Base-by-base conservation (phyloP, 306 rosid species). In the Prunus campanulata region DNA sequence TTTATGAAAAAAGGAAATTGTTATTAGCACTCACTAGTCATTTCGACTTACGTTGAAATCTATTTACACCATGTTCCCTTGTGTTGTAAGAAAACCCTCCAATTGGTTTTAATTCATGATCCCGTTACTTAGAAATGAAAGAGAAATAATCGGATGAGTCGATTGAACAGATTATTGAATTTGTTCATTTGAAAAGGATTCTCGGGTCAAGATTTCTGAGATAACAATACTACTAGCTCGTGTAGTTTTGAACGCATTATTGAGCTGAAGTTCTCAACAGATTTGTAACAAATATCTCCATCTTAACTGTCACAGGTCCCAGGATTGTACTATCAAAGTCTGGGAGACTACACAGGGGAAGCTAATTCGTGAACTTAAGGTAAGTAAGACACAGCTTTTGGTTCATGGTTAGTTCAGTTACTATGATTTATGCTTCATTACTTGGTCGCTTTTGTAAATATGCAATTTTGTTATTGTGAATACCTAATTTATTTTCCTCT, bases 311-410 rank as follows among this genome's bases (percentile, higher is more conserved):
- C 72, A 68, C 85, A 95, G 97, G 74, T 92, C 99, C 29, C 93
- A 91, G 81, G 99, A 92, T 85, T 90, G 97, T 79, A 92, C 93
- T 15, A 90, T 95, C 74, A 95, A 92, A 77, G 92, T 90, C 66
- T 95, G 97, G 97, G 99, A 95, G 85, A 89, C 99, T 72, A 76
- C 89, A 15, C 92, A 95, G 70, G 99, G 99, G 85, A 95, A 92
- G 86, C 87, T 92, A 77, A 88, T 95, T 66, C 93, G 96, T 65
- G 97, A 88, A 86, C 81, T 95, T 78, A 90, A 84, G 93, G 99
- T 90, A 79, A 14, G 70, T 1, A 39, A 72, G 22, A 44, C 55
- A 60, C 52, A 60, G 69, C 63, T 29, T 70, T 11, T 11, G 51
- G 47, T 56, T 32, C 8, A 11, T 44, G 66, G 50, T 11, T 5